A percentile compares a stretch with the other conserved stretches of the same genome.
These are phyloP conservation scores for Epicoccum sorghinum DNA, from an alignment of 2,329 filamentous ascomycete species.

Conservation along the genomic window DNA sequence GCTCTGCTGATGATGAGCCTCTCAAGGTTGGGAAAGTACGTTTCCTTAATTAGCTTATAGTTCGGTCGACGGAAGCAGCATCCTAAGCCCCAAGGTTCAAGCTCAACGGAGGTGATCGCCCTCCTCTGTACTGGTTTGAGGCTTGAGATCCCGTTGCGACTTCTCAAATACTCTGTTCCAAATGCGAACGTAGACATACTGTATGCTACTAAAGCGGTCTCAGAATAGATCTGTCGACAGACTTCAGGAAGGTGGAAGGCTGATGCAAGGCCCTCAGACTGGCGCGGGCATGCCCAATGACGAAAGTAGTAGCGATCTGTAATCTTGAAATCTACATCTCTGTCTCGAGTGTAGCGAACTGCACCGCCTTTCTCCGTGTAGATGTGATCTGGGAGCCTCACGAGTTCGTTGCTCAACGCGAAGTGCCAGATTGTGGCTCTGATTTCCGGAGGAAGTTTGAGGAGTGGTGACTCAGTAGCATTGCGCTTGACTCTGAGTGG, in stretches of 20 bases:
- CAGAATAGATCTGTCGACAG: conserved; percentile 18
- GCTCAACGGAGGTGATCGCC: not conserved
- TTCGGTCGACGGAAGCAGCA: not conserved
- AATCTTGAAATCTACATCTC: not conserved
- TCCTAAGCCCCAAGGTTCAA: not conserved
- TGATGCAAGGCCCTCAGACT: not conserved
- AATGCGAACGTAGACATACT: not conserved
- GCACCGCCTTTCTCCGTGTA: not conserved
- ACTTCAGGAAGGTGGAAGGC: conserved; percentile 6
- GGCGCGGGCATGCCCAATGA: not conserved
- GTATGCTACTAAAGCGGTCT: not conserved
- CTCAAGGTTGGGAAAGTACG: not conserved
- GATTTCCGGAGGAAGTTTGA: conserved; percentile 3
- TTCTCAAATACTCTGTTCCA: not conserved
- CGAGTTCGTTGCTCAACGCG: not conserved
- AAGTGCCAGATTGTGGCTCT: conserved; percentile 2
- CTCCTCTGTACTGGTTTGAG: not conserved
- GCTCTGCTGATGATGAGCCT: not conserved
- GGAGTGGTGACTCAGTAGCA: not conserved
- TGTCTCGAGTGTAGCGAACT: not conserved
- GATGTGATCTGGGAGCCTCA: not conserved
- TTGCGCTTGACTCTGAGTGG: not conserved
- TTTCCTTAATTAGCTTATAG: not conserved
- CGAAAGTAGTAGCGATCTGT: no score
- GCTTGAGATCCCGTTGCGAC: not conserved